phyloP scores from a whole-genome alignment of 169 alveolate genomes.

The Eimeria maxima region DNA sequence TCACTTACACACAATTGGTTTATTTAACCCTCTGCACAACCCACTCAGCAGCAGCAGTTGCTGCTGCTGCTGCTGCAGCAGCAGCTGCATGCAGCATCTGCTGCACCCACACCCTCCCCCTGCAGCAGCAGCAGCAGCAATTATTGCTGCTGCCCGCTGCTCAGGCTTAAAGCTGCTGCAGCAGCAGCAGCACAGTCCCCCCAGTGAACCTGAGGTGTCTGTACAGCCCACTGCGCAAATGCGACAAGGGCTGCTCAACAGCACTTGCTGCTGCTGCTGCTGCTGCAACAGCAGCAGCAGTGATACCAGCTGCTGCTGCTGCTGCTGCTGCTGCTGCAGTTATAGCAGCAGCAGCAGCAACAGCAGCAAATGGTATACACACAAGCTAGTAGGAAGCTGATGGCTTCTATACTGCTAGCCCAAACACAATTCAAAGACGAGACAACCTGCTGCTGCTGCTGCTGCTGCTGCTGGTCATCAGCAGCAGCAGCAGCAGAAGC shows the following conservation, averaged over 20 bases:
- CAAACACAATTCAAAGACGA: conserved; percentile 9
- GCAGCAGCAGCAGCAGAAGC: not conserved
- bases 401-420: not conserved
- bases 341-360: not conserved
- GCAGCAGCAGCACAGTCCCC: conserved; percentile 55
- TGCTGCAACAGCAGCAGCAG: not conserved
- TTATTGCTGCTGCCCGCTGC: conserved; percentile 34
- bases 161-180: not conserved
- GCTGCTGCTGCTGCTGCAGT: conserved; percentile 9
- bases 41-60: not conserved
- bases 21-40: not conserved
- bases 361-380: conserved; percentile 17
- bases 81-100: not conserved
- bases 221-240: conserved; percentile 24
- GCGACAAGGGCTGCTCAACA: conserved; percentile 24
- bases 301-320: not conserved
- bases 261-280: conserved; percentile 38
- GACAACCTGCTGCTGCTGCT: conserved; percentile 23
- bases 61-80: not conserved
- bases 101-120: not conserved
- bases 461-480: not conserved
- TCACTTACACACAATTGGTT: not conserved
- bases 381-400: not conserved
- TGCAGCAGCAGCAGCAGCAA: not conserved
- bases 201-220: conserved; percentile 20